Evolutionary conservation across 2,329 filamentous ascomycete species (phyloP), one percentile per base, ranked within the genome.

Genomic region (Colletotrichum truncatum): DNA sequence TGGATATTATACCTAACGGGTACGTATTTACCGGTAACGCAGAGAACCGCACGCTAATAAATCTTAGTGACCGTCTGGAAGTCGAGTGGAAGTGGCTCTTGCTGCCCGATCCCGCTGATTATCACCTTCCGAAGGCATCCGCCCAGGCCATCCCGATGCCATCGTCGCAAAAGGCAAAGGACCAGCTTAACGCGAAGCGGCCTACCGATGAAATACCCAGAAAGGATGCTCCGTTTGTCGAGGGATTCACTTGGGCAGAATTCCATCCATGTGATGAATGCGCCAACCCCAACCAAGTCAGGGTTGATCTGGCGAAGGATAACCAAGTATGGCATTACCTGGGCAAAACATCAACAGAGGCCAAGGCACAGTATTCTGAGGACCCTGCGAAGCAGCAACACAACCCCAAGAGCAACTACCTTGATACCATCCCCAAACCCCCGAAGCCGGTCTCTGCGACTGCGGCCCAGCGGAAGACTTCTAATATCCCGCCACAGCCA

Each of bases 281-380:
- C 16, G 68, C 73, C 67, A 91, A 91, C 71, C 82, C 82, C 67
- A 82, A 81, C 57, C 89, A 92, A 75, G 85, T 84, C 73, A 92
- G 90, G 77, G 82, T 97, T 63, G 89, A 97, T 73, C 77, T 97
- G 8, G 52, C 58, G 41, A 92, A 91, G 74, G 84, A 89, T 14
- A 87, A 95, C 67, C 90, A 93, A 74, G 77, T 97, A 16, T 98
- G 94, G 93, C 87, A 93, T 79, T 98, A 98, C 76, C 85, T 99
- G 66, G 93, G 93, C 30, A 89, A 89, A 75, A 87, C 86, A 18
- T 98, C 95, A 21, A 98, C 95, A 6, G 95, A 98, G 73, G 92
- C 93, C 57, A 94, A 91, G 76, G 91, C 94, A 25, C 93, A 97
- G 75, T 99, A 96, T 78, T 97, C 94, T 4, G 92, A 96, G 72